Evolutionary conservation across 75 land plant genomes (phyloP), one percentile per base, ranked within the genome.

Genomic region (Chamaecyparis obtusa): DNA sequence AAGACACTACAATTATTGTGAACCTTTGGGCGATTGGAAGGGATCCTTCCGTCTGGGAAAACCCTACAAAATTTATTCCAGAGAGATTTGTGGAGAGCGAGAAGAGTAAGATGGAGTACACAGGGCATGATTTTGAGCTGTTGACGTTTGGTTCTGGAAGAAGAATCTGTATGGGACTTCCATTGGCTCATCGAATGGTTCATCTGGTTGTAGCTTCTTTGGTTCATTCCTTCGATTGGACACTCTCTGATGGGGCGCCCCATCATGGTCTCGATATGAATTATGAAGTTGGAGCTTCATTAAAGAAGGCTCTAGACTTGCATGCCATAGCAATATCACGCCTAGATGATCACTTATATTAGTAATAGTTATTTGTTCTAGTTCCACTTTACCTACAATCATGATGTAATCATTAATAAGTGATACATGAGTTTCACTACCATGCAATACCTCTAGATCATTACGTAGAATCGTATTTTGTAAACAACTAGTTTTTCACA

Each of bases 71-170:
- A n/a, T 88, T 88, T 64, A 39, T 27, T 0, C 88, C 89, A 9
- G 89, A 88, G 83, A 69, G 89, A 41, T 88, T 88, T n/a, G 2
- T 87, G 27, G 89, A 46, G 49, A 27, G 67, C 1, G 67, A 60
- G 1, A 60, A 21, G 67, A 86, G 89, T n/a, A n/a, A 46, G n/a
- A 76, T 64, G 76, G 89, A 88, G 8, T 75, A 33, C 56, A 60
- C 35, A 17, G 89, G 89, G 14, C 57, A 76, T 24, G 87, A 88
- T 71, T 86, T 88, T 56, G 49, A 86, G 19, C 67, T 88, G 36
- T 36, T 88, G 39, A 87, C 89, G 17, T 88, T 88, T 60, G 89
- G 89, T 9, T 72, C 88, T 0, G 89, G 89, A 19, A 41, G 90
- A 33, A 75, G 90, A 46, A 89, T 84, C 13, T 90, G 90, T 24